Evolutionary conservation across 164 flowering plant species (phyloP), one percentile per base, ranked within the genome.

Genomic region (Tetracentron sinense): DNA sequence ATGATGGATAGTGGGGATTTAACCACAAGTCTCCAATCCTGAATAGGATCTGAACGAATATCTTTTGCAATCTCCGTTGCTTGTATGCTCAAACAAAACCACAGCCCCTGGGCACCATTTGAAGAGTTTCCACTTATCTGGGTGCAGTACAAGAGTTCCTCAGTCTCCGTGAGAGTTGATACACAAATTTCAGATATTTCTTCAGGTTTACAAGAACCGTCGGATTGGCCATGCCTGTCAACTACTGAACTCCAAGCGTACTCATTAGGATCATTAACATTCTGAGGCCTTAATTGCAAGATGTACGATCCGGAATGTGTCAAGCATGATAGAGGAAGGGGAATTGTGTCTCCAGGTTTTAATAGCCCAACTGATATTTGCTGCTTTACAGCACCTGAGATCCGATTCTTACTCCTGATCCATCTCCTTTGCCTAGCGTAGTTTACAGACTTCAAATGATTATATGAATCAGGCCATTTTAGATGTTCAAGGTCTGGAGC

Each of bases 41-140:
- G 83, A 59, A 94, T 85, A 29, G 96, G 87, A 72, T 89, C 76
- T 58, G 95, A 86, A 68, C 69, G 83, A 54, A 82, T 80, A 71
- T 94, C 96, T 72, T 85, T 91, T 53, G 95, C 86, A 72, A 94
- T 86, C 72, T 87, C 92, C 56, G 85, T 71, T 17, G 96, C 86
- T 70, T 80, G 82, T 66, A 84, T 73, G 77, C 79, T 82, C 76
- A 86, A 63, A 67, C 82, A 83, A 74, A 94, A 89, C 99, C 97
- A 94, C 65, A 88, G 33, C 19, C 78, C 81, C 33, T 38, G 81
- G 10, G 69, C 56, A 67, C 70, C 64, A 67, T 48, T 65, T 35
- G 97, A 85, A 58, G 97, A 87, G 55, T 76, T 80, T 68, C 81
- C 95, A 70, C 78, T 75, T 21, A 61, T 73, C 65, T 71, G 69